Base-by-base conservation (phyloP, 2,329 filamentous ascomycete genomes). In the Hymenoscyphus albidus region DNA sequence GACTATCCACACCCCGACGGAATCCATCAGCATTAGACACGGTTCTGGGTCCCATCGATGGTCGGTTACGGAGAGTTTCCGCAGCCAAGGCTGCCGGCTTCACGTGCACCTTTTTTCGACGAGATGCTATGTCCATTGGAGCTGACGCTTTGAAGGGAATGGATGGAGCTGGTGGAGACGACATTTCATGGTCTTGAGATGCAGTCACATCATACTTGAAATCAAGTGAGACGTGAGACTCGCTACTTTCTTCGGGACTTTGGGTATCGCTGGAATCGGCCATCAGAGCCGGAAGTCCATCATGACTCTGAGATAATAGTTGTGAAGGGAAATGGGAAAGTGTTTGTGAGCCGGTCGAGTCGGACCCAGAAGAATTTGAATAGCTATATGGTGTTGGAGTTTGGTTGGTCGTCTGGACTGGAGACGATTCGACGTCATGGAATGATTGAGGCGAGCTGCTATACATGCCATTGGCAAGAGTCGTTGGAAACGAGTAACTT, bases 11-110 rank as follows among this genome's bases (percentile, higher is more conserved):
- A 32, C 66, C 66, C 9, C 71, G 68, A 57, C 72, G 72, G 59
- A 73, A 71, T 7, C 70, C 69, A 56, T 74, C 73, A 10, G 71
- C 68, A 59, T 75, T 71, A 31, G 74, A 75, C 2, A 72, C 66
- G 5, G 74, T 75, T 62, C 72, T 68, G 39, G 73, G 73, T 42
- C 73, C 73, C 60, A 70, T 62, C 9, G 64, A 51, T 42, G 71
- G 71, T n/a, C 72, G 70, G 61, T 65, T 65, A 22, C 60, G 67
- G 16, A 72, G 57, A 9, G 69, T 72, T 10, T 72, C 70, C 14
- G 73, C 64, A 48, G 65, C 64, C 59, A 75, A 63, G 14, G 72
- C 72, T 48, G 74, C 70, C 5, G 74, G 74, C 63, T 70, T 74
- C 18, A 69, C 66, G 14, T 70, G 69, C 14, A 74, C 72, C 64